These are phyloP conservation scores for Mycena epipterygia DNA, from an alignment of 768 basidiomycete genomes.

Conservation along the genomic window DNA sequence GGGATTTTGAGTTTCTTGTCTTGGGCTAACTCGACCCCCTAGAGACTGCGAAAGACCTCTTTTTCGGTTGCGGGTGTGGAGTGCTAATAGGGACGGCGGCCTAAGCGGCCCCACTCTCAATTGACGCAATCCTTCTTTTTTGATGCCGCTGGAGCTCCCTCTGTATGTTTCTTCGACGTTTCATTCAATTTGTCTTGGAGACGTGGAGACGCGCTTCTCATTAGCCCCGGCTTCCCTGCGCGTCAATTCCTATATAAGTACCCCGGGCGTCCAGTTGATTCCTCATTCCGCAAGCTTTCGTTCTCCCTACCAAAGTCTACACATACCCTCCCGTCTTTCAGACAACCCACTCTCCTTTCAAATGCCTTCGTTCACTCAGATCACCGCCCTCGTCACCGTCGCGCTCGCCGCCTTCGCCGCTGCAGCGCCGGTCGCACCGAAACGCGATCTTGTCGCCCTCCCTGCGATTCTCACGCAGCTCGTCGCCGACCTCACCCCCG, in stretches of 20 bases:
- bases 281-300: constrained; percentile 16
- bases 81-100: neutral
- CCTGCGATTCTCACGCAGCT: constrained; percentile 27
- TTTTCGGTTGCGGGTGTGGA: no score
- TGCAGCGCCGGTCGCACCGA: constrained; percentile 23
- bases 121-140: neutral
- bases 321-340: constrained; percentile 25
- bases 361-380: constrained; percentile 33
- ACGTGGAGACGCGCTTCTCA: neutral
- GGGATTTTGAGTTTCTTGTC: no score
- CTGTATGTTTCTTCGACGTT: neutral
- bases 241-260: constrained; percentile 15
- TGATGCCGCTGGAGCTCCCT: constrained; percentile 1
- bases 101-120: neutral
- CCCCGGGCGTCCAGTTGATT: neutral
- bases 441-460: constrained; percentile 19
- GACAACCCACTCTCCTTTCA: constrained; percentile 31
- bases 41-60: no score
- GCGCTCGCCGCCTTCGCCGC: constrained; percentile 28
- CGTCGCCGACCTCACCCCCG: constrained; percentile 13
- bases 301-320: constrained; percentile 16
- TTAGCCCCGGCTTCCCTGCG: neutral
- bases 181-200: constrained; percentile 3
- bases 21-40: no score
- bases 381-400: constrained; percentile 25